Evolutionary conservation across 441 rosid genomes (phyloP).

Genomic region (Pelargonium citronellum): DNA sequence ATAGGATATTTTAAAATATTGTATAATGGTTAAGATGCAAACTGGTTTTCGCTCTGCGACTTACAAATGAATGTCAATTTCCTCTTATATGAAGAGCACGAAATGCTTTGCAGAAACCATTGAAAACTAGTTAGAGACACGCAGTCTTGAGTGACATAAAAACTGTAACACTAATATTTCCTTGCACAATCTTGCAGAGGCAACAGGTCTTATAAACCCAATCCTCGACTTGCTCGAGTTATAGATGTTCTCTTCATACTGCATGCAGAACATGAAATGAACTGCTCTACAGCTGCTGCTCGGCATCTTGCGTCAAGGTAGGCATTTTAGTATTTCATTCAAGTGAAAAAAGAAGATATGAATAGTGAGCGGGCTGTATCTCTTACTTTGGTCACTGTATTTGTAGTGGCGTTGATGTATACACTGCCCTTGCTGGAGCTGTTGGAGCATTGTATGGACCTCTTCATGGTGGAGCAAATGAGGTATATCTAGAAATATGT

Average conservation of each 20-base stretch:
- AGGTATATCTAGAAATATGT: slow-evolving; percentile 31
- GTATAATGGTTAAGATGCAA: not conserved
- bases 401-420: slow-evolving; percentile 90
- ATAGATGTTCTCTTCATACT: slow-evolving; percentile 81
- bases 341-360: too few species aligned
- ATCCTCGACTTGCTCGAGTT: slow-evolving; percentile 84
- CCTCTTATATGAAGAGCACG: too few species aligned
- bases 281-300: slow-evolving; percentile 95
- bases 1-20: not conserved
- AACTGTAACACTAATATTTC: not conserved
- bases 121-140: too few species aligned
- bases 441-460: slow-evolving; percentile 92
- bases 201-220: slow-evolving; percentile 78
- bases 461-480: slow-evolving; percentile 91
- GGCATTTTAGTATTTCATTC: slow-evolving; percentile 6
- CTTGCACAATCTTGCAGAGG: slow-evolving; percentile 53
- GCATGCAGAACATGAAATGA: slow-evolving; percentile 99
- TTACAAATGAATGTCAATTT: not conserved
- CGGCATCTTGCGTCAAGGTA: slow-evolving; percentile 98
- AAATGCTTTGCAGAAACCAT: too few species aligned
- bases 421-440: slow-evolving; percentile 74
- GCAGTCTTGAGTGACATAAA: not conserved
- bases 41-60: not conserved
- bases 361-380: too few species aligned
- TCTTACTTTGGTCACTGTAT: slow-evolving; percentile 1